A percentile compares a stretch with the other conserved stretches of the same genome.
phyloP scores from a whole-genome alignment of 2,329 filamentous ascomycete genomes.

The Neopestalotiopsis clavispora region DNA sequence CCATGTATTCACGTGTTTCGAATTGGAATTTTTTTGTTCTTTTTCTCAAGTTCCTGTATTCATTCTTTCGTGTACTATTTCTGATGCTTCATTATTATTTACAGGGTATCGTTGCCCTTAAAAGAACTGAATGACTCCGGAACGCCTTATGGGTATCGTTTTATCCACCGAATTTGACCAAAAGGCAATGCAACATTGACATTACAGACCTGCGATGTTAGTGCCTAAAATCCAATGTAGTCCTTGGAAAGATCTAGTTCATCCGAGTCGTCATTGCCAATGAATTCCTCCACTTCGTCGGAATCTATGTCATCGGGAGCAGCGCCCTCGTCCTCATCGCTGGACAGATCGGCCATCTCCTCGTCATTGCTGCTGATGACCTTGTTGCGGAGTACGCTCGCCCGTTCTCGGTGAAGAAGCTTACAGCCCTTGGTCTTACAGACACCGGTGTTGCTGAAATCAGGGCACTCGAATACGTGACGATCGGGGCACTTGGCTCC shows the following conservation, averaged over 20 bases:
- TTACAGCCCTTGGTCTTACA: slow-evolving; percentile 85
- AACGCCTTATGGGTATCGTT: slow-evolving; percentile 8
- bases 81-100: slow-evolving; percentile 4
- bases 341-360: slow-evolving; percentile 73
- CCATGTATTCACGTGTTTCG: no score
- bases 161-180: not conserved
- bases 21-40: not conserved
- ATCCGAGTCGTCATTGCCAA: slow-evolving; percentile 57
- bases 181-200: slow-evolving; percentile 18
- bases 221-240: slow-evolving; percentile 56
- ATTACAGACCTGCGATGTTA: slow-evolving; percentile 27
- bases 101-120: not conserved
- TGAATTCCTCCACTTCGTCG: slow-evolving; percentile 72
- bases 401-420: slow-evolving; percentile 85
- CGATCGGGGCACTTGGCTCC: slow-evolving; percentile 78
- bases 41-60: slow-evolving; percentile 6
- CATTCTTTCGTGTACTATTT: slow-evolving; percentile 5
- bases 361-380: slow-evolving; percentile 48
- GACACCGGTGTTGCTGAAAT: slow-evolving; percentile 87
- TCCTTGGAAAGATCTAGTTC: slow-evolving; percentile 63
- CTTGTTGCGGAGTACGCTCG: slow-evolving; percentile 76
- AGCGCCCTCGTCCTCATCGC: slow-evolving; percentile 72
- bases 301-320: slow-evolving; percentile 82
- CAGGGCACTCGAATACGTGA: slow-evolving; percentile 92
- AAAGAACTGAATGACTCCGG: slow-evolving; percentile 4